These are phyloP conservation scores for Thelonectria blattea DNA, from an alignment of 2,329 filamentous ascomycete genomes.

Conservation along the genomic window DNA sequence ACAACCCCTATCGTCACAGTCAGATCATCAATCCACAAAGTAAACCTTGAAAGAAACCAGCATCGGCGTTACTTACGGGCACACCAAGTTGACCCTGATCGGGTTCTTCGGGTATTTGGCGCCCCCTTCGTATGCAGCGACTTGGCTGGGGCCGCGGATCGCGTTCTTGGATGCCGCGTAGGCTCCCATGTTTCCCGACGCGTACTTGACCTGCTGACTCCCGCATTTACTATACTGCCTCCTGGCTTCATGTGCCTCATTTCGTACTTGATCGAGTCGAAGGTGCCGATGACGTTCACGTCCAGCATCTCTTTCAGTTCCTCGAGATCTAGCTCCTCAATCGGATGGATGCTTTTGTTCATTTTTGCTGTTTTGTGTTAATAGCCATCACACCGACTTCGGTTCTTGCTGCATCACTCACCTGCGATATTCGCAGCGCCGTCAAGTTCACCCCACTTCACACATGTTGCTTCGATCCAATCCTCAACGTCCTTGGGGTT, in stretches of 20 bases:
- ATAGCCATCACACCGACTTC: rapidly evolving
- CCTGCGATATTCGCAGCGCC: conserved; percentile 48
- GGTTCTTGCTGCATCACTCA: conserved; percentile 14
- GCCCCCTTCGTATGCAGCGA: conserved; percentile 38
- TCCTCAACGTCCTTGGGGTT: conserved; percentile 41
- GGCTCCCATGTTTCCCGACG: conserved; percentile 42
- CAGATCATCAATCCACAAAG: neutral
- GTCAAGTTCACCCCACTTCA: conserved; percentile 43
- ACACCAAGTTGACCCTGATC: conserved; percentile 33
- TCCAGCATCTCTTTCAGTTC: conserved; percentile 34
- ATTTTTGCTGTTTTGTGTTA: conserved; percentile 28
- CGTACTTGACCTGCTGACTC: conserved; percentile 51
- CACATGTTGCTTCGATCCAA: conserved; percentile 43
- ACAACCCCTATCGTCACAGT: conserved; percentile 26
- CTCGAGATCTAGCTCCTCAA: conserved; percentile 33
- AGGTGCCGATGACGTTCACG: conserved; percentile 36
- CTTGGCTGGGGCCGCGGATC: conserved; percentile 37
- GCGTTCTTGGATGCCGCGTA: conserved; percentile 44
- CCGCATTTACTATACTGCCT: conserved; percentile 57
- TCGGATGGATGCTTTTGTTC: conserved; percentile 35
- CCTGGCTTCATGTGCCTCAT: conserved; percentile 46
- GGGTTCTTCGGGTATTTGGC: conserved; percentile 36
- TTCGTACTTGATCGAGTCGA: conserved; percentile 38
- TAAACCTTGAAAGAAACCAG: too few species aligned
- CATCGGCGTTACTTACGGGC: conserved; percentile 24